Conservation (phyloP, 108 stramenopile species). For the Chaetoceros muelleri region DNA sequence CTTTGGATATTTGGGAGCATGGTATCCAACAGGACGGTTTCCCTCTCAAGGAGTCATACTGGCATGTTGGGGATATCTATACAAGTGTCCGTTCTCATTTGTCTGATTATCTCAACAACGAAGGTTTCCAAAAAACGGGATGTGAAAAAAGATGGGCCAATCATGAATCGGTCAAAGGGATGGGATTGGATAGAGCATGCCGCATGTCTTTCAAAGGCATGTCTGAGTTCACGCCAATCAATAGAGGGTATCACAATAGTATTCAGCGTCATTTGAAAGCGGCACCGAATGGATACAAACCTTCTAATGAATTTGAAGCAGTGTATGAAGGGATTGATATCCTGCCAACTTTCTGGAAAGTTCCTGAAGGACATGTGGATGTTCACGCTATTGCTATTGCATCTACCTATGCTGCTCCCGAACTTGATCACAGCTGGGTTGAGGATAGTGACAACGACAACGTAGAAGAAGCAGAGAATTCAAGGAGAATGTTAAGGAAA, state of each 20-base stretch:
- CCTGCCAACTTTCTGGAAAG: conserved; percentile 7
- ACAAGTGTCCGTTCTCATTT: neutral
- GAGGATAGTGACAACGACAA: neutral
- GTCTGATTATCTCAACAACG: neutral
- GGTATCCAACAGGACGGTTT: conserved; percentile 12
- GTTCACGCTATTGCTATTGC: conserved; percentile 18
- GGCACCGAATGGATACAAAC: neutral
- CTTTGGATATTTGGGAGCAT: conserved; percentile 28
- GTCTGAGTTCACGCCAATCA: conserved; percentile 7
- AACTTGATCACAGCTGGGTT: conserved; percentile 3
- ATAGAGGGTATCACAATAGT: neutral
- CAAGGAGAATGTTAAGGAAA: neutral
- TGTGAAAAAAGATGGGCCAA: neutral
- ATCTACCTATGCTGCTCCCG: conserved; percentile 2
- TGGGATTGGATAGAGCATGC: neutral
- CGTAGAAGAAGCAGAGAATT: neutral
- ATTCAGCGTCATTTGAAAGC: neutral
- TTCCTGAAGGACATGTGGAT: conserved; percentile 8
- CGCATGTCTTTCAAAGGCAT: neutral
- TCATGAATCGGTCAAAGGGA: neutral
- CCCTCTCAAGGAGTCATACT: conserved; percentile 27
- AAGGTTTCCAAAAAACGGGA: neutral
- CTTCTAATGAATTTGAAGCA: neutral
- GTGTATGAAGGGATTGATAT: conserved; percentile 9
- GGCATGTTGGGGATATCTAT: conserved; percentile 36